Conservation (phyloP, 331 rosid genomes). For the Acacia pycnantha region DNA sequence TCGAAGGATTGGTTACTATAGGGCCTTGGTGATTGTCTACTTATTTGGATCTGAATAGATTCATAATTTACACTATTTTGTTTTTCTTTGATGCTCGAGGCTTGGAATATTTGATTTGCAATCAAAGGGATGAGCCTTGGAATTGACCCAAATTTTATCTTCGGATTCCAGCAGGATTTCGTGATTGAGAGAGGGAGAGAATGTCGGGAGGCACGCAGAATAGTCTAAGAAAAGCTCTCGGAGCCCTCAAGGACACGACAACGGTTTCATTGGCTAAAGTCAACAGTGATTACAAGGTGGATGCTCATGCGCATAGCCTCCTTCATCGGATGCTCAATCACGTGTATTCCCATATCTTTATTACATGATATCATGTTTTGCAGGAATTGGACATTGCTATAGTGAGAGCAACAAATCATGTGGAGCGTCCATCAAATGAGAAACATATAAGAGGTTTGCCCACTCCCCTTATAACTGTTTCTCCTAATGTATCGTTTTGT, state of each 20-base stretch:
- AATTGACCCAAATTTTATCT: constrained; percentile 22
- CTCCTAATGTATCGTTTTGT: not conserved
- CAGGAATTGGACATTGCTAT: constrained; percentile 97
- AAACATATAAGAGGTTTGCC: constrained; percentile 83
- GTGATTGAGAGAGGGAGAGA: constrained; percentile 43
- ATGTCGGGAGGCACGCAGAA: constrained; percentile 95
- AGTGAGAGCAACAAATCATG: constrained; percentile 93
- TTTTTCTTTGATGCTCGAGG: not conserved
- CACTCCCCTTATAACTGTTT: constrained; percentile 10
- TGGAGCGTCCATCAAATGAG: constrained; percentile 92
- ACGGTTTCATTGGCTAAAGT: constrained; percentile 99
- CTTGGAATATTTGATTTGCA: constrained; percentile 22
- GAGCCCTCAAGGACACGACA: constrained; percentile 93
- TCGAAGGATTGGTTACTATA: not conserved
- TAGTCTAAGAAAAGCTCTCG: constrained; percentile 90
- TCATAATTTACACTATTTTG: not conserved
- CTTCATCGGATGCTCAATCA: constrained; percentile 17
- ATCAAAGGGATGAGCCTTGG: constrained; percentile 19
- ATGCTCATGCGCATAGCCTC: not conserved
- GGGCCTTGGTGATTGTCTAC: constrained; percentile 27
- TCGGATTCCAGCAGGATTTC: constrained; percentile 40
- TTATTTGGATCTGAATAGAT: constrained; percentile 48
- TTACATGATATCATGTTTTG: constrained; percentile 32
- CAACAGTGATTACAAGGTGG: constrained; percentile 98
- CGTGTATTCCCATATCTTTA: constrained; percentile 9